Base-by-base conservation (phyloP, 2,329 filamentous ascomycete genomes). In the Neopestalotiopsis clavispora region DNA sequence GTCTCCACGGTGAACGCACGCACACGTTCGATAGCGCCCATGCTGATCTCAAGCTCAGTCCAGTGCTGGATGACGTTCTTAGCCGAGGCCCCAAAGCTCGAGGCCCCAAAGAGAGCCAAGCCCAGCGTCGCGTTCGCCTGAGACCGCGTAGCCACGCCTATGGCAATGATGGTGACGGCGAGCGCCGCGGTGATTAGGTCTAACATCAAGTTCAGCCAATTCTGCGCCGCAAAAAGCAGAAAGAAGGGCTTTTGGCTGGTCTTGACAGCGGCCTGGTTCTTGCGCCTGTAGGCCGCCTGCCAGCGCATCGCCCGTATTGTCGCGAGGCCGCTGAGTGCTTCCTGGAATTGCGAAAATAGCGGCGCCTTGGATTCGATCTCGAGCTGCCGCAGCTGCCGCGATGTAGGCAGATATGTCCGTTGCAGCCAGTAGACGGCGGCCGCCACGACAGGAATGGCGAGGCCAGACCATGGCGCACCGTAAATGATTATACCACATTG, bases 321-420 rank as follows among this genome's bases (percentile, higher is more conserved):
- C n/a, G 40, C 23, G n/a, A 65, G 62, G 34, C 62, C 62, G 12
- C n/a, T 28, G 17, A 65, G 34, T 9, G 62, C 28, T 17, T 45
- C 38, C 17, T 49, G 14, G 38, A 65, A 65, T 14, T 76, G 73
- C 1, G 75, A 74, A 45, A 78, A 79, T 1, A 80, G 68, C 7
- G 78, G 78, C 17, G 73, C 73, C 68, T 79, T 80, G 9, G 75
- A 74, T 42, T 80, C 78, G 4, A 80, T 72, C 7, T 78, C 78
- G 10, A 80, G 69, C 2, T 77, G 69, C 10, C 78, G 75, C 1
- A 80, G 58, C 69, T 80, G 79, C 0, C 78, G 71, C 0, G 78
- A 80, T 9, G 78, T 80, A 30, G 72, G 72, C 0, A 80, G 76
- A 64, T 80, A 80, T 60, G 75, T 77, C n/a, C 73, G 71, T 57